phyloP scores from a whole-genome alignment of 208 protist species.

The Trypanosoma brucei region DNA sequence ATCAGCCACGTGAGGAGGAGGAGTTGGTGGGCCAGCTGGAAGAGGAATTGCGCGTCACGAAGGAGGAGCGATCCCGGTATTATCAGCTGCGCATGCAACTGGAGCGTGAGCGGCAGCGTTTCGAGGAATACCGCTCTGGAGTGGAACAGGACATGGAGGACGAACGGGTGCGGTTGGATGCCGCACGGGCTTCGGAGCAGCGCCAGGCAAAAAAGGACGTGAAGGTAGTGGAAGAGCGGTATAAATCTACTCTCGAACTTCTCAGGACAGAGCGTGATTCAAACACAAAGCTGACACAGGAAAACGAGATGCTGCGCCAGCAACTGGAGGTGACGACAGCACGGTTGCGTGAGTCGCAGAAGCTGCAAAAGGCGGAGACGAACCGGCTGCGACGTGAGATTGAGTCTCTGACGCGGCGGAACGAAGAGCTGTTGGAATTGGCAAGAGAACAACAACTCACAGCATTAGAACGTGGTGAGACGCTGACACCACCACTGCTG shows the following conservation, averaged over 20 bases:
- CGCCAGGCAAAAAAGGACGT: conserved; percentile 58
- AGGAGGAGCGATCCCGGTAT: conserved; percentile 77
- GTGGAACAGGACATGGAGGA: conserved; percentile 67
- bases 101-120: conserved; percentile 75
- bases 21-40: conserved; percentile 69
- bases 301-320: conserved; percentile 72
- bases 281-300: conserved; percentile 55
- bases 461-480: conserved; percentile 27
- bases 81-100: conserved; percentile 44
- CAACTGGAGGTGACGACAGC: conserved; percentile 78
- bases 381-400: conserved; percentile 71
- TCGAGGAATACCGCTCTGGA: conserved; percentile 55
- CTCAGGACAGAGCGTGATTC: conserved; percentile 69
- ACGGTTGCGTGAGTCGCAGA: conserved; percentile 64
- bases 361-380: conserved; percentile 63
- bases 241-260: conserved; percentile 55
- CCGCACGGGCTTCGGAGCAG: conserved; percentile 34
- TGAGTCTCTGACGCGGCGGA: conserved; percentile 79
- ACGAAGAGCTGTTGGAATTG: conserved; percentile 77
- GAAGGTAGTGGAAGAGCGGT: conserved; percentile 70
- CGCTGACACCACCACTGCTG: background rate
- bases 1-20: conserved; percentile 43
- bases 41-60: conserved; percentile 63
- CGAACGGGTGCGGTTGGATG: conserved; percentile 47
- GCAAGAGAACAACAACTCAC: conserved; percentile 64